phyloP scores from a whole-genome alignment of 495 filamentous ascomycete genomes.

The Neurospora sp. region DNA sequence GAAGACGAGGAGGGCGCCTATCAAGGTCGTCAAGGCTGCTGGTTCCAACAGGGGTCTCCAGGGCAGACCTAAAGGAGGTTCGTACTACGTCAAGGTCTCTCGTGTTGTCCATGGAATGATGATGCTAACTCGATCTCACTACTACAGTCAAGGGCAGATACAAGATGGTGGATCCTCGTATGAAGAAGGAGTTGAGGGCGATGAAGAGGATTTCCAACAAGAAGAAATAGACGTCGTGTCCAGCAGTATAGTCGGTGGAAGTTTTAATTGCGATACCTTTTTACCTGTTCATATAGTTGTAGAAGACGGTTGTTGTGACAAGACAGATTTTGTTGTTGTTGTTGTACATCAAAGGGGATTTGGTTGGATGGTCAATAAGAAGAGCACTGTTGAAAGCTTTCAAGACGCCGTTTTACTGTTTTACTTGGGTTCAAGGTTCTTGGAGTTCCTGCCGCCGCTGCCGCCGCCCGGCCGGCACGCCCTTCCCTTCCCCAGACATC shows the following conservation, averaged over 20 bases:
- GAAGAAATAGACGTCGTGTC: conserved; percentile 18
- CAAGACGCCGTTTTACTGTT: neutral
- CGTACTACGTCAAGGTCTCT: neutral
- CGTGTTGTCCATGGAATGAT: neutral
- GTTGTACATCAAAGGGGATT: neutral
- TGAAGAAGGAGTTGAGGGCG: conserved; percentile 97
- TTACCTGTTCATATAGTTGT: neutral
- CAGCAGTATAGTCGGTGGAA: neutral
- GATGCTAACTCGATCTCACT: neutral
- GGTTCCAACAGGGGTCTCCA: conserved; percentile 74
- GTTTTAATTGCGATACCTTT: neutral
- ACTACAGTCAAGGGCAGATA: conserved; percentile 79
- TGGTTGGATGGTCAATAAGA: neutral
- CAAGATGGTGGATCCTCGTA: conserved; percentile 93
- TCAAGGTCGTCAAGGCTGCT: conserved; percentile 82
- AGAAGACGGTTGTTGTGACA: neutral
- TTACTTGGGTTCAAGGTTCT: neutral
- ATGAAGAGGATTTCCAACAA: conserved; percentile 60
- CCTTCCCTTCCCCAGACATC: too few relatives aligned
- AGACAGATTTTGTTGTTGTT: neutral
- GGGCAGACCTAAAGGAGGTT: conserved; percentile 30
- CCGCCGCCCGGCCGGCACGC: too few relatives aligned
- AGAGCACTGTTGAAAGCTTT: neutral
- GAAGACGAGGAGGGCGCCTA: conserved; percentile 74
- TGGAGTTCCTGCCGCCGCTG: too few relatives aligned